phyloP scores from a whole-genome alignment of 768 basidiomycete genomes.

The Xanthoconium purpureum region DNA sequence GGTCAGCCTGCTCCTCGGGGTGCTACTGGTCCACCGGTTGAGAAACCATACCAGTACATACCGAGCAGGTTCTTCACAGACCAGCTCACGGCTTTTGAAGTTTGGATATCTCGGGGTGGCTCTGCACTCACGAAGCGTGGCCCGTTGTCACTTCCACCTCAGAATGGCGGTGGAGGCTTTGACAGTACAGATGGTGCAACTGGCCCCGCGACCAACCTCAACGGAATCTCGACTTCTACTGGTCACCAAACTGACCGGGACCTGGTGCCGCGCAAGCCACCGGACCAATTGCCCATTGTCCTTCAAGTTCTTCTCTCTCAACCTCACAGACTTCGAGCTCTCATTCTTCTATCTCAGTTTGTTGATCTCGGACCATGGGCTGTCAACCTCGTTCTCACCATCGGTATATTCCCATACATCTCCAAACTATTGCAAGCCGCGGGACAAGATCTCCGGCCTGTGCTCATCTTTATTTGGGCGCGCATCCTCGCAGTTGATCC shows the following conservation, averaged over 20 bases:
- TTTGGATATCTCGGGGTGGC: conserved; percentile 95
- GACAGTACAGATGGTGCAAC: conserved; percentile 20
- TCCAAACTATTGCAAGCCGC: conserved; percentile 94
- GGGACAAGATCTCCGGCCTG: conserved; percentile 92
- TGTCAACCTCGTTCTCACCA: conserved; percentile 90
- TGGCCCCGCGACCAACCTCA: conserved; percentile 16
- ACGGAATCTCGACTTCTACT: conserved; percentile 3
- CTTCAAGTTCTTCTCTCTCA: conserved; percentile 96
- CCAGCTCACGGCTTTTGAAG: conserved; percentile 94
- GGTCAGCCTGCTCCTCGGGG: conserved; percentile 21
- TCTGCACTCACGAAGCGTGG: conserved; percentile 78
- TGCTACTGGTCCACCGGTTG: conserved; percentile 22
- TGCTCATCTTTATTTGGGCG: conserved; percentile 98
- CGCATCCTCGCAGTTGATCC: conserved; percentile 96
- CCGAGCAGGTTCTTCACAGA: conserved; percentile 94
- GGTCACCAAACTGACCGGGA: conserved; percentile 29
- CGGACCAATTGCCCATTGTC: conserved; percentile 96
- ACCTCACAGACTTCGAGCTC: conserved; percentile 89
- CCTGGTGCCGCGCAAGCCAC: conserved; percentile 84
- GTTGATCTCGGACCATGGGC: conserved; percentile 99
- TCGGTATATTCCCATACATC: conserved; percentile 99
- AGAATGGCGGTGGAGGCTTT: conserved; percentile 34
- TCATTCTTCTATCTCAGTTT: conserved; percentile 94
- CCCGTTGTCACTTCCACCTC: conserved; percentile 65
- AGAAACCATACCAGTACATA: conserved; percentile 67